Base-by-base conservation (phyloP, 2,329 filamentous ascomycete genomes). In the Tolypocladium paradoxum region DNA sequence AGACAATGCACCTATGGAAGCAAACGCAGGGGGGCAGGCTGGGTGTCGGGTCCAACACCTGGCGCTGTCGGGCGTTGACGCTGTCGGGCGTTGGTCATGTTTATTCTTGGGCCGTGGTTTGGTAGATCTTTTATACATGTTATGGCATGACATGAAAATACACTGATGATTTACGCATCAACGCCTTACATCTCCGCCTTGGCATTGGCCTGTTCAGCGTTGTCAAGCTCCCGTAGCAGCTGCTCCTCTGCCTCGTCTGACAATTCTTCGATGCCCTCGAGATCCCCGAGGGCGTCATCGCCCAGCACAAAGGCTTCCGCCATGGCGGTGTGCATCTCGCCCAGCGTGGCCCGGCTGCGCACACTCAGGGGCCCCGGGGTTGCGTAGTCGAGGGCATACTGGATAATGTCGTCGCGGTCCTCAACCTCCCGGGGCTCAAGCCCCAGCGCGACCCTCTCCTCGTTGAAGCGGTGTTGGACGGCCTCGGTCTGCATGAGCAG, bases 401-500 rank as follows among this genome's bases (percentile, higher is more conserved):
- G 64, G 20, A 75, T 67, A 9, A 75, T 54, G 31, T 70, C 64
- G 29, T 71, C 70, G 47, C 66, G 62, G 47, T 69, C 64, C 50
- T 66, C 65, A 11, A 71, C 58, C 46, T 66, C 61, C 57, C 62
- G 68, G 18, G 70, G 69, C 50, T 68, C 62, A 54, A 96, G 64
- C 0, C 89, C 88, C 49, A 93, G 67, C 22, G 73, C 73, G 54
- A 75, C 71, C 56, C 90, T 76, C 73, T 96, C 77, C 49, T 72
- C 67, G 43, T 78, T 77, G 64, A 90, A 88, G 58, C 80, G 75
- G 59, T 79, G 77, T 67, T 84, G 82, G 50, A 95, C 79, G 22
- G 73, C 71, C 1, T 64, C 63, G 5, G 84, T 90, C 73, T 92
- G 88, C 85, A 96, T 90, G 56, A 99, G 76, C 57, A 88, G 81